A percentile compares a stretch with the other conserved stretches of the same genome.
Evolutionary conservation across 257 asterid species (phyloP).

Genomic region (Verbena officinalis): DNA sequence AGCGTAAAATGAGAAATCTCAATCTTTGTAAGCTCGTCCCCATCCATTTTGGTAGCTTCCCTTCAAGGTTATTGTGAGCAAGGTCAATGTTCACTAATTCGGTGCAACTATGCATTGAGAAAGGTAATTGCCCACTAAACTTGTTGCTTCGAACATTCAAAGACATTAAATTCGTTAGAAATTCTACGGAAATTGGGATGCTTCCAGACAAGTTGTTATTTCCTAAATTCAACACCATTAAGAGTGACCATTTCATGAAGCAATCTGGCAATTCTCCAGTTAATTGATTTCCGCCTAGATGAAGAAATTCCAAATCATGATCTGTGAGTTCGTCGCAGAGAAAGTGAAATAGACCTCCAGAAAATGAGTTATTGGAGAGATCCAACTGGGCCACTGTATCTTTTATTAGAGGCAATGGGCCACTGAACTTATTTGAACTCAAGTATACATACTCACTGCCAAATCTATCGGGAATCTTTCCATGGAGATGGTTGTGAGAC

Average conservation of each 20-base stretch:
- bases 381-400: constrained; percentile 19
- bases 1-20: constrained; percentile 28
- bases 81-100: constrained; percentile 28
- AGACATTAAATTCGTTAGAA: constrained; percentile 21
- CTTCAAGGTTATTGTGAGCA: constrained; percentile 20
- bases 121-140: constrained; percentile 29
- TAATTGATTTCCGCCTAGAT: constrained; percentile 34
- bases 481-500: neutral
- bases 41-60: neutral
- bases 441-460: no score
- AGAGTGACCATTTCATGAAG: no score
- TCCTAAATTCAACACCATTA: constrained; percentile 24
- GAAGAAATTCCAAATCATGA: constrained; percentile 26
- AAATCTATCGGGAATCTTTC: neutral
- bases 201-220: constrained; percentile 38
- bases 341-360: constrained; percentile 31
- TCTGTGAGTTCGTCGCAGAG: constrained; percentile 21
- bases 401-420: constrained; percentile 36
- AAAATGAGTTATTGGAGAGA: constrained; percentile 39
- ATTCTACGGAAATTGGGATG: constrained; percentile 39
- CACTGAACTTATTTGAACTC: no score
- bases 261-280: constrained; percentile 25
- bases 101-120: constrained; percentile 32
- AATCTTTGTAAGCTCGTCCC: constrained; percentile 16
- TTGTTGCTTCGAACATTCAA: constrained; percentile 30